Evolutionary conservation across 768 basidiomycete genomes (phyloP), one percentile per base, ranked within the genome.

Genomic region (Mycena venus): DNA sequence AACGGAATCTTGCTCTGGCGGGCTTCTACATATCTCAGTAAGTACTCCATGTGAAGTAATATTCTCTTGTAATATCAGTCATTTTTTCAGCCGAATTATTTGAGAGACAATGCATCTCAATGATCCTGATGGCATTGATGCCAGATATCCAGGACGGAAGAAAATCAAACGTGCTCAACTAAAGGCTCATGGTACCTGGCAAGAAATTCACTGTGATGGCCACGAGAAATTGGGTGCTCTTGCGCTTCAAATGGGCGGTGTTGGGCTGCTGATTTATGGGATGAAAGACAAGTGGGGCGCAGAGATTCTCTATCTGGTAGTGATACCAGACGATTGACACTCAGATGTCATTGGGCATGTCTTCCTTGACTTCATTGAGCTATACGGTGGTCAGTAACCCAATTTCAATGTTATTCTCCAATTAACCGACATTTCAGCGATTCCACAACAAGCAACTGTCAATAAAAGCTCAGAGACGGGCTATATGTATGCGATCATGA

Each of bases 401-500:
- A 21, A 49, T 53, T 34, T 27, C 34, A 21, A 17, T 29, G 23
- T 34, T 36, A 56, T 66, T 10, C 40, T 21, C 17, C 17, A 29
- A 32, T 21, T 47, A 25, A 40, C 2, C 7, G 6, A 36, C 36
- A 36, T 32, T n/a, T 23, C 40, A 70, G 79, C 51, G 0, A 78
- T 81, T 64, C 76, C 79, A 2, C 64, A 81, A 12, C 79, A 79
- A 49, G 60, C 77, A 38, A 79, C 78, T 11, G 67, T 61, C 12
- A 80, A 82, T 66, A 80, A 81, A 65, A 79, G 81, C 14, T 76
- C 75, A 8, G 79, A 82, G 68, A 78, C 75, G 15, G 80, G 80
- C 1, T 15, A 77, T 25, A 68, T 78, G 31, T 75, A 61, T 58
- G 76, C 78, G 11, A 34, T 53, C 31, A 74, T 69, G 27, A 72